phyloP scores from a whole-genome alignment of 1,284 basidiomycete genomes.

The Ceratobasidium sp. region DNA sequence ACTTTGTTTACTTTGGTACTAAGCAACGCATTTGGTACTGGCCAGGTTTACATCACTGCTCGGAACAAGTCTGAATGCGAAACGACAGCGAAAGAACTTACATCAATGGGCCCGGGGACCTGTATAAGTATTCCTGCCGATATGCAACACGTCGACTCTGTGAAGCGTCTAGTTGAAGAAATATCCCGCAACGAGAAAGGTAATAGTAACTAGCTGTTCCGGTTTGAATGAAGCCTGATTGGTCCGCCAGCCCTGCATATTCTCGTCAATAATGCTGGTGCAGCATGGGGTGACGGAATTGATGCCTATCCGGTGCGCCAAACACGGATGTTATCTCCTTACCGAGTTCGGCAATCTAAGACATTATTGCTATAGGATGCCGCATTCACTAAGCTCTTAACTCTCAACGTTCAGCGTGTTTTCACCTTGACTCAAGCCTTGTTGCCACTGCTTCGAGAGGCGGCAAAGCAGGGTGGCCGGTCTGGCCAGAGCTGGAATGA shows the following conservation, averaged over 20 bases:
- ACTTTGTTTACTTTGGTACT: conserved; percentile 14
- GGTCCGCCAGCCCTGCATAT: conserved; percentile 63
- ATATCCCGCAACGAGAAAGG: conserved; percentile 60
- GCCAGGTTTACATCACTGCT: conserved; percentile 78
- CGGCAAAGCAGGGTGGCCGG: conserved; percentile 63
- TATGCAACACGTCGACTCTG: conserved; percentile 70
- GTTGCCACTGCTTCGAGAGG: conserved; percentile 70
- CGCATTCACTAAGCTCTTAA: conserved; percentile 72
- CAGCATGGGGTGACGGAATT: conserved; percentile 71
- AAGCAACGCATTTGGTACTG: background rate
- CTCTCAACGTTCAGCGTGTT: conserved; percentile 76
- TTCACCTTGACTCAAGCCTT: conserved; percentile 79
- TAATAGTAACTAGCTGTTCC: conserved; percentile 58
- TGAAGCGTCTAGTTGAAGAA: conserved; percentile 68
- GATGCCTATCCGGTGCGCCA: conserved; percentile 67
- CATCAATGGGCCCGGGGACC: conserved; percentile 66
- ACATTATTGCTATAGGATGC: conserved; percentile 61
- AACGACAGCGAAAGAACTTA: conserved; percentile 69
- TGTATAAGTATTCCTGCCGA: conserved; percentile 74
- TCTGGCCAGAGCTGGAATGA: conserved; percentile 60
- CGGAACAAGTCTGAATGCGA: conserved; percentile 71
- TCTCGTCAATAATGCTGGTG: conserved; percentile 78
- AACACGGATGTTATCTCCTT: background rate
- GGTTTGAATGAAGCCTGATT: background rate
- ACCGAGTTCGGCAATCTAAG: too few species aligned